Conservation (phyloP, 768 basidiomycete species). For the Podaxis rugospora region DNA sequence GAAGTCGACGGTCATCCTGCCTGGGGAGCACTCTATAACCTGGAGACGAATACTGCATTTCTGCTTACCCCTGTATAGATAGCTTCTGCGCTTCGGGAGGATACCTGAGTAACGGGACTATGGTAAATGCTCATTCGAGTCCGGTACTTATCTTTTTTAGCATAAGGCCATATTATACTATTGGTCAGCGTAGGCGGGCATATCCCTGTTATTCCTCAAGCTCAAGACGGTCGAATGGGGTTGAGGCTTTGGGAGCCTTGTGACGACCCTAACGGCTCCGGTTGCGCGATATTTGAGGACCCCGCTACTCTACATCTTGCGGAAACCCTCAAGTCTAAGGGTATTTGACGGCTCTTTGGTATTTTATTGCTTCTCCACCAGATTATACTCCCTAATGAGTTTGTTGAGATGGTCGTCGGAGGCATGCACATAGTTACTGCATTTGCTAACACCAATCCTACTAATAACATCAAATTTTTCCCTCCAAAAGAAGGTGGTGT, state of each 20-base stretch:
- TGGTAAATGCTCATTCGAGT: constrained; percentile 17
- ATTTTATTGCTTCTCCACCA: constrained; percentile 13
- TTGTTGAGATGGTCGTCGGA: constrained; percentile 23
- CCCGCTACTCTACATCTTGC: constrained; percentile 27
- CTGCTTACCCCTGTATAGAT: constrained; percentile 29
- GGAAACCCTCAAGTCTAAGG: constrained; percentile 30
- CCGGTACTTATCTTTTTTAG: constrained; percentile 1
- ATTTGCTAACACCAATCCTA: constrained; percentile 61
- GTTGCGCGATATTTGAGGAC: constrained; percentile 33
- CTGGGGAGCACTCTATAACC: constrained; percentile 41
- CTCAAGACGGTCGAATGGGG: constrained; percentile 30
- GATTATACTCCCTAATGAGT: not conserved
- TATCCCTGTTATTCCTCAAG: constrained; percentile 21
- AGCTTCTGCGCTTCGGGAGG: constrained; percentile 40
- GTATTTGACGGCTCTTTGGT: constrained; percentile 30
- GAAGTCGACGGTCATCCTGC: constrained; percentile 38
- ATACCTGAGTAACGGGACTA: constrained; percentile 37
- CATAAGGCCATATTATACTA: not conserved
- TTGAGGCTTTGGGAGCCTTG: constrained; percentile 37
- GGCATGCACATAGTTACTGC: constrained; percentile 30
- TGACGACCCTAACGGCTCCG: constrained; percentile 21
- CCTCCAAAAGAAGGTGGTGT: constrained; percentile 36
- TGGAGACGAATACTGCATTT: constrained; percentile 32
- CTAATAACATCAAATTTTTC: constrained; percentile 38
- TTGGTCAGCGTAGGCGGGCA: constrained; percentile 29